Evolutionary conservation across 768 basidiomycete species (phyloP).

Genomic region (Boletus reticulatus): DNA sequence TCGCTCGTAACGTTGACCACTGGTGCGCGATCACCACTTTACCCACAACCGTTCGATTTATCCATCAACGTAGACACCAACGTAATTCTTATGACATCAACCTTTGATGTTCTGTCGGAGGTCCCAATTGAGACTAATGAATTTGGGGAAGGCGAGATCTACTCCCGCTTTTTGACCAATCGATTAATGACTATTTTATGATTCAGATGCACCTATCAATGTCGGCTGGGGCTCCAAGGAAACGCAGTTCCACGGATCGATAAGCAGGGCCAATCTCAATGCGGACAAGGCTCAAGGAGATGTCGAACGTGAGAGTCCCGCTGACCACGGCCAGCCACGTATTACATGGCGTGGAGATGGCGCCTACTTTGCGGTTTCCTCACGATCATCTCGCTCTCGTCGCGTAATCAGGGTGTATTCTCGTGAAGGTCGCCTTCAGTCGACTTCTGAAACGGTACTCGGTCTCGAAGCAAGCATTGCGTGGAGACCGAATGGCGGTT

Average conservation of each 20-base stretch:
- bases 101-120: slow-evolving; percentile 88
- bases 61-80: slow-evolving; percentile 59
- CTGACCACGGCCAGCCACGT: slow-evolving; percentile 68
- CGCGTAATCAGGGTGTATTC: slow-evolving; percentile 33
- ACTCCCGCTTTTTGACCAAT: background rate
- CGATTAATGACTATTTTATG: slow-evolving; percentile 8
- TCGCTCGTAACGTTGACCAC: slow-evolving; percentile 81
- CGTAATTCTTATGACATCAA: slow-evolving; percentile 83
- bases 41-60: background rate
- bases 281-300: slow-evolving; percentile 52
- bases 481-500: slow-evolving; percentile 88
- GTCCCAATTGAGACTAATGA: slow-evolving; percentile 64
- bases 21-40: slow-evolving; percentile 39
- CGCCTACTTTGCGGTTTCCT: slow-evolving; percentile 81
- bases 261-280: slow-evolving; percentile 64
- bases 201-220: slow-evolving; percentile 81
- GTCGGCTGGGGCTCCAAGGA: slow-evolving; percentile 98
- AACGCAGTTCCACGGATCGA: slow-evolving; percentile 96
- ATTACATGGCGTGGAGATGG: slow-evolving; percentile 96
- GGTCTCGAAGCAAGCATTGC: slow-evolving; percentile 78
- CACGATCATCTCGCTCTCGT: slow-evolving; percentile 46
- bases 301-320: slow-evolving; percentile 53
- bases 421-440: slow-evolving; percentile 61
- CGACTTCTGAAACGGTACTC: slow-evolving; percentile 79
- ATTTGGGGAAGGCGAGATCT: slow-evolving; percentile 76